Evolutionary conservation across 345 rosid genomes (phyloP), one percentile per base, ranked within the genome.

Genomic region (Populus pruinosa): DNA sequence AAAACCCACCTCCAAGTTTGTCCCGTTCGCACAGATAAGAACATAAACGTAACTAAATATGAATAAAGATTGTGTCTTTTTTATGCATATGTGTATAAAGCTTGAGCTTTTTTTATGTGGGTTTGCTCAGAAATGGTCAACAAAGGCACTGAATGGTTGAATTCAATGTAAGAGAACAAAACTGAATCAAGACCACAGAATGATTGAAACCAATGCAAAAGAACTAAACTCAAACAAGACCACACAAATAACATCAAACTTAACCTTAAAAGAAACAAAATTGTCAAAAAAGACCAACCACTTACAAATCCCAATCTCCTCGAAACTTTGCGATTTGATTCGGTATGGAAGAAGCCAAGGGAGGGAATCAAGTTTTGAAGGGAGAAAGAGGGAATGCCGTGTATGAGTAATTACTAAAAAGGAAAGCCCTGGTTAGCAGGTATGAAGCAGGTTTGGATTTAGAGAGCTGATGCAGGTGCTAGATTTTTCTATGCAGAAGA

Each of bases 1-100:
- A 53, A 61, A 62, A 86, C 77, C 77, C 80, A 80, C 66, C 86
- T 77, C 79, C 78, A 41, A 61, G 43, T 41, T 72, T 84, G 73
- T 79, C 84, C 67, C 41, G 76, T 76, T 62, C 23, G 31, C 25
- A n/a, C 27, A 9, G 13, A n/a, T n/a, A 56, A n/a, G 63, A 25
- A n/a, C 29, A n/a, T n/a, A 56, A 56, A n/a, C 23, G n/a, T 9
- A n/a, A 23, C 27, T 21, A 56, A 56, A 56, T 23, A 56, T 56
- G 27, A 8, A 23, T 21, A 56, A 53, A 56, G 27, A 56, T 56
- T n/a, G 63, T n/a, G 12, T 9, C 63, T 56, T 56, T 56, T 6
- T n/a, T 56, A 47, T n/a, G 23, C 63, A 8, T 23, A 56, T 56
- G 59, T 21, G 63, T 11, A 56, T 56, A n/a, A 56, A 56, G 63